A percentile compares a stretch with the other conserved stretches of the same genome.
Conservation (phyloP, 2,329 filamentous ascomycete genomes). For the Hypoxylon sp. region DNA sequence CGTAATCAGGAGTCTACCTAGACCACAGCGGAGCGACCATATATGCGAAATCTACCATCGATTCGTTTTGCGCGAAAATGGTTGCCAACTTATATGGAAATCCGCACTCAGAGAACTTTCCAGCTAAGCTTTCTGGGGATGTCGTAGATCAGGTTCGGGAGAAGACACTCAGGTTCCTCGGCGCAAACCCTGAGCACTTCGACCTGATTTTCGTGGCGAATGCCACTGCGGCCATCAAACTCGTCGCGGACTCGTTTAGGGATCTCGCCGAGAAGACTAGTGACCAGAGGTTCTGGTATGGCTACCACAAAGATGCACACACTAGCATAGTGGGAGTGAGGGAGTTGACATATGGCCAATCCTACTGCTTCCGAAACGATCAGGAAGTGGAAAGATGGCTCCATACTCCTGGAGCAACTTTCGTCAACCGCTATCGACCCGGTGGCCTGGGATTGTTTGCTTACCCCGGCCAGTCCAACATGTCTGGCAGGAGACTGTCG, state of each 20-base stretch:
- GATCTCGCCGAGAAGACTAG: conserved; percentile 66
- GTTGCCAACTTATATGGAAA: conserved; percentile 74
- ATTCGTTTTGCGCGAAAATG: conserved; percentile 69
- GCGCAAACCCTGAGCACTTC: conserved; percentile 70
- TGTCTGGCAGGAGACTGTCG: conserved; percentile 75
- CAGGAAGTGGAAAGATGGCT: conserved; percentile 64
- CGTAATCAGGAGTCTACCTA: conserved; percentile 63
- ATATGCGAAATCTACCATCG: conserved; percentile 71
- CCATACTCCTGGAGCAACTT: conserved; percentile 47
- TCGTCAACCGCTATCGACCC: conserved; percentile 46
- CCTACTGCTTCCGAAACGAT: conserved; percentile 73
- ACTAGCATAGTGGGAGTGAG: conserved; percentile 79
- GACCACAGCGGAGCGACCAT: conserved; percentile 72
- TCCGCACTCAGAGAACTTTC: conserved; percentile 75
- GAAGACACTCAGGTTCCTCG: conserved; percentile 70
- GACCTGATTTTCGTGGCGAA: conserved; percentile 89
- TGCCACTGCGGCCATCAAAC: conserved; percentile 90
- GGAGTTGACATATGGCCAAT: conserved; percentile 70
- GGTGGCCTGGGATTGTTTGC: conserved; percentile 67
- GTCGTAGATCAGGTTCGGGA: conserved; percentile 70
- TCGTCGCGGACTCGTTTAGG: conserved; percentile 71
- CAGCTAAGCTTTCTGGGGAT: conserved; percentile 70
- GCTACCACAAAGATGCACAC: conserved; percentile 73
- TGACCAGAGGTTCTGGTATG: conserved; percentile 68
- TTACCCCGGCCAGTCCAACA: conserved; percentile 79